phyloP scores from a whole-genome alignment of 495 filamentous ascomycete genomes.

The Tetracladium marchalianum region DNA sequence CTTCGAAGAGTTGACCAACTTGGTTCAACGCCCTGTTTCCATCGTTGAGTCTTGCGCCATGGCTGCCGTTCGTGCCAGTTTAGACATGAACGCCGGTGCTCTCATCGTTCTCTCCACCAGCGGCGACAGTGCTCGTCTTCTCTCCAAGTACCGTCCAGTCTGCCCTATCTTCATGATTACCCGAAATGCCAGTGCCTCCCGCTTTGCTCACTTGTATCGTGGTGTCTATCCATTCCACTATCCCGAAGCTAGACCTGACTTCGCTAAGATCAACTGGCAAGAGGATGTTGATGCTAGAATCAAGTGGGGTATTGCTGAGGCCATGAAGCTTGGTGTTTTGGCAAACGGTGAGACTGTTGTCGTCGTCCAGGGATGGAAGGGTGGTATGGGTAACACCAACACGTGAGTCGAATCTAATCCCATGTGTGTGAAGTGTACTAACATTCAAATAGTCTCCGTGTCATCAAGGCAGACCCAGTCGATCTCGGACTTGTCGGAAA shows the following conservation, averaged over 20 bases:
- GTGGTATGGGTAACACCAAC: slow-evolving; percentile 97
- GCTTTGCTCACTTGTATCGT: slow-evolving; percentile 93
- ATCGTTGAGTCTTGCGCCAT: slow-evolving; percentile 90
- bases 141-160: slow-evolving; percentile 96
- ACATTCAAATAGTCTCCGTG: slow-evolving; percentile 28
- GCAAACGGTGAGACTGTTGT: slow-evolving; percentile 76
- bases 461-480: slow-evolving; percentile 44
- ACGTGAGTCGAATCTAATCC: slow-evolving; percentile 35
- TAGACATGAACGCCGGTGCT: slow-evolving; percentile 91
- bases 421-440: slow-evolving; percentile 1
- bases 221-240: slow-evolving; percentile 97
- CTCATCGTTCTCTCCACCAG: slow-evolving; percentile 91
- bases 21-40: slow-evolving; percentile 70
- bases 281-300: slow-evolving; percentile 96
- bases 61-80: slow-evolving; percentile 84
- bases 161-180: slow-evolving; percentile 99
- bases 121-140: slow-evolving; percentile 81
- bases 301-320: slow-evolving; percentile 84
- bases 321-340: slow-evolving; percentile 75
- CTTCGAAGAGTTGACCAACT: slow-evolving; percentile 85
- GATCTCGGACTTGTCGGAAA: slow-evolving; percentile 32
- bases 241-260: slow-evolving; percentile 87
- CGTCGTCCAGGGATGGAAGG: slow-evolving; percentile 96
- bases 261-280: slow-evolving; percentile 82
- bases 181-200: slow-evolving; percentile 67